Evolutionary conservation across 352 stramenopile genomes (phyloP).

Genomic region (Globisporangium rhizosaccharum): DNA sequence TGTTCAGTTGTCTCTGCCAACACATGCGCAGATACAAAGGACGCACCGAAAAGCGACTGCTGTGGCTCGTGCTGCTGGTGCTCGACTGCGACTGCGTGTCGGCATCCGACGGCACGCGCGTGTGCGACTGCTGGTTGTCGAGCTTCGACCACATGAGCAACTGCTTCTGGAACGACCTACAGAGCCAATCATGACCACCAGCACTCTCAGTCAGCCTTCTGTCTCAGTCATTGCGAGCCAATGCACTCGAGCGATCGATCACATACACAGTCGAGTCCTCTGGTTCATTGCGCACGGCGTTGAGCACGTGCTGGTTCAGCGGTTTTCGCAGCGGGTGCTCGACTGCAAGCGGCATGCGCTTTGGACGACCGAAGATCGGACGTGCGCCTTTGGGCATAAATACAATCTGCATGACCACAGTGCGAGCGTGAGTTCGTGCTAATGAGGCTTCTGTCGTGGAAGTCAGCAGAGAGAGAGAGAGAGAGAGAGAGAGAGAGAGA

Average conservation of each 20-base stretch:
- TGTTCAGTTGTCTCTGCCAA: background rate
- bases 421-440: background rate
- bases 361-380: conserved; percentile 55
- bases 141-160: conserved; percentile 72
- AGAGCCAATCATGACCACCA: conserved; percentile 1
- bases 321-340: conserved; percentile 38
- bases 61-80: conserved; percentile 41
- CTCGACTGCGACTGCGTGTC: conserved; percentile 59
- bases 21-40: background rate
- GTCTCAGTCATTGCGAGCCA: too few species aligned
- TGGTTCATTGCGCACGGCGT: conserved; percentile 37
- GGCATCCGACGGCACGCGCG: conserved; percentile 25
- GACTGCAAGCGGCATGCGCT: conserved; percentile 29
- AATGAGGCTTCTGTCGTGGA: too few species aligned
- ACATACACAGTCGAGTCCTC: conserved; percentile 54
- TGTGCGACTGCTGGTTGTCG: conserved; percentile 46
- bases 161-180: conserved; percentile 69
- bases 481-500: background rate
- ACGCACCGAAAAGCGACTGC: conserved; percentile 41
- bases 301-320: conserved; percentile 30
- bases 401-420: conserved; percentile 38
- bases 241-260: background rate
- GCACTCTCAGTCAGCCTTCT: background rate
- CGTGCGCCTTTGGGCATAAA: conserved; percentile 74
- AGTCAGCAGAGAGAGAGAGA: background rate